A percentile compares a stretch with the other conserved stretches of the same genome.
phyloP scores from a whole-genome alignment of 129 eudicot genomes.

The Helianthus tuberosus region DNA sequence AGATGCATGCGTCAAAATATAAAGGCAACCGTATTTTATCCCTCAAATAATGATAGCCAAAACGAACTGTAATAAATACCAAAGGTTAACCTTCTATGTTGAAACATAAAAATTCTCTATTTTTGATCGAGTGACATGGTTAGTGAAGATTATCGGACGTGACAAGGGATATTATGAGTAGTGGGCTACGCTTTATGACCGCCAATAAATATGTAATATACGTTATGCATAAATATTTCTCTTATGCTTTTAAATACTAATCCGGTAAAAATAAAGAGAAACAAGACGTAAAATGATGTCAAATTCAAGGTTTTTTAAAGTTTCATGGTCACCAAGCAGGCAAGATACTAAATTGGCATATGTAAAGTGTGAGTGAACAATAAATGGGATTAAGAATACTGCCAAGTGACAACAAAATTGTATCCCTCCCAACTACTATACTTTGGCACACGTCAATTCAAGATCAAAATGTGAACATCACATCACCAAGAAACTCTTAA shows the following conservation, averaged over 20 bases:
- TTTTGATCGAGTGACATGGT: neutral
- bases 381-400: neutral
- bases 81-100: neutral
- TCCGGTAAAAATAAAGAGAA: too few relatives aligned
- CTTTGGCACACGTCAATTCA: slow-evolving; percentile 2
- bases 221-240: too few relatives aligned
- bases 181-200: too few relatives aligned
- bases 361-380: neutral
- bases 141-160: neutral
- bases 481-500: neutral
- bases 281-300: neutral
- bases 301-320: neutral
- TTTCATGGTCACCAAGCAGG: neutral
- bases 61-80: neutral
- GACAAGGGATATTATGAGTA: neutral
- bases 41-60: neutral
- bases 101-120: neutral
- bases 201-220: too few relatives aligned
- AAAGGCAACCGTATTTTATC: neutral
- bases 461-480: neutral
- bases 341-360: neutral
- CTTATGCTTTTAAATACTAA: too few relatives aligned
- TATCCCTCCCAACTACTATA: slow-evolving; percentile 1
- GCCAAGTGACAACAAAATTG: neutral
- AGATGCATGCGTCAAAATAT: neutral